Evolutionary conservation across 495 filamentous ascomycete species (phyloP), one percentile per base, ranked within the genome.

Genomic region (Mycothermus thermophilus): DNA sequence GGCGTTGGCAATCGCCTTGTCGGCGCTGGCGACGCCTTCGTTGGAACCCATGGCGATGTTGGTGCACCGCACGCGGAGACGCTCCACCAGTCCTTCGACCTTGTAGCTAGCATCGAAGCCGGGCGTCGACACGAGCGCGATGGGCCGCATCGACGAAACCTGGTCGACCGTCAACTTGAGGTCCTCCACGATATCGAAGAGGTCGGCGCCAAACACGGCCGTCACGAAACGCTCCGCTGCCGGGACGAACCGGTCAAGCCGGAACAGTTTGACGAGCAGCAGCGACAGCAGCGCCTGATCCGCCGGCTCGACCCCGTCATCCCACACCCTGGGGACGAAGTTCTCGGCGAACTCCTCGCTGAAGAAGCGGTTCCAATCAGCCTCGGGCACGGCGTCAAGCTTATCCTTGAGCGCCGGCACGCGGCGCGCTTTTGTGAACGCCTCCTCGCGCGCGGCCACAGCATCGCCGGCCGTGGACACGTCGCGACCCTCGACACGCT

Each of bases 21-120:
- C 92, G 20, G 90, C 90, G 36, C 75, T 88, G 41, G 85, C 75
- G 10, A 87, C 64, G 51, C 85, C 82, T 63, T 99, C 90, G 44
- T 84, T 90, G 12, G 90, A 96, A 46, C 90, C 90, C 90, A 99
- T 99, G 45, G 90, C 90, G 52, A 96, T 94, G 56, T 93, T 94
- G 23, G 84, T 84, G 63, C 90, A 99, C 19, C 69, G 79, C 20
- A 77, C 75, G 34, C 73, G 68, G 54, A 71, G 79, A 42, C 79
- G 73, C 54, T 94, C 84, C 15, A 96, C 90, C 15, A 96, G 67
- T 33, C 77, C 83, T 51, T 96, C 88, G 37, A 99, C 90, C 69
- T 95, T 95, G 72, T 95, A 99, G 52, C 83, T 92, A 20, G 90
- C 90, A 60, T 99, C 90, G 55, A 96, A 99, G 35, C 90, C 90